Base-by-base conservation (phyloP, 495 filamentous ascomycete genomes). In the Glonium stellatum region DNA sequence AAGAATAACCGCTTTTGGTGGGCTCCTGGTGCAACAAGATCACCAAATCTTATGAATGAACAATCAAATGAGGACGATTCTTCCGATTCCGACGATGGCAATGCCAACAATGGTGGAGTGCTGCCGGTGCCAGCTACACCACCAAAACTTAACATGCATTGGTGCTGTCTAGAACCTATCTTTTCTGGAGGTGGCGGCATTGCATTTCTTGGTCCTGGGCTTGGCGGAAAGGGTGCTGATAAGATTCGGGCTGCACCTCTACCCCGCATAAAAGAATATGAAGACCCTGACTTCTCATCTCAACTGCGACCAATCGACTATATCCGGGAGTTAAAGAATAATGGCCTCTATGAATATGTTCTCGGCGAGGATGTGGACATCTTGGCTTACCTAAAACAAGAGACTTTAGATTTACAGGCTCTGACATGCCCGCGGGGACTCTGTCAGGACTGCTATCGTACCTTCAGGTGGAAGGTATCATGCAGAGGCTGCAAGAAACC, bases 131-230 rank as follows among this genome's bases (percentile, higher is more conserved):
- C 67, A 18, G 23, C 56, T 22, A 57, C 66, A 11, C 68, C 65
- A 11, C 80, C 80, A 18, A 72, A 71, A 42, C 68, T 82, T 53
- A 80, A 75, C 25, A 81, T 82, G 63, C 76, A 80, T 57, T 84
- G 82, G 82, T 84, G 82, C 70, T 85, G 82, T 58, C 77, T 80
- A n/a, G 80, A 83, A 55, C 82, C 82, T 1, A 78, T 81, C 42
- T 83, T 83, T 65, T 84, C 82, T 18, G 81, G 80, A 4, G 81
- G 82, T n/a, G 82, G 81, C 53, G 80, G 81, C 5, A 83, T 84
- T 61, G 81, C 79, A 52, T 81, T 83, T 39, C 71, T 79, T 12
- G 74, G 75, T 18, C 70, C 69, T 42, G 68, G 67, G 15, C 77
- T 80, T 19, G 75, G 74, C 0, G 79, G 74, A 58, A 74, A 78